Evolutionary conservation across 805 yeast species (phyloP), one percentile per base, ranked within the genome.

Genomic region (Dipodascopsis uninucleata): DNA sequence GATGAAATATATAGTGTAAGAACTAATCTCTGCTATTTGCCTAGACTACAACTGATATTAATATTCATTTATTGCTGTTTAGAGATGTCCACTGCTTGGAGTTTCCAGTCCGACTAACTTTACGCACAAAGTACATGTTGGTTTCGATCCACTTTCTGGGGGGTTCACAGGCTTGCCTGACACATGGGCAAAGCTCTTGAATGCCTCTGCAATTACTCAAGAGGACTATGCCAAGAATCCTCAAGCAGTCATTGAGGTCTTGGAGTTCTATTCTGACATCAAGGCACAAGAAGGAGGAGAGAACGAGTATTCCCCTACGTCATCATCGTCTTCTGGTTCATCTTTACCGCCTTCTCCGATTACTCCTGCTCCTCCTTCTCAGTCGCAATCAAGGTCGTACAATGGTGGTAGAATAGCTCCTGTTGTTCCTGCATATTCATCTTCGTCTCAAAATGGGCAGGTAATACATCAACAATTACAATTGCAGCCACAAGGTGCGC

Each of bases 81-180:
- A 51, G 55, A 63, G 65, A 42, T 61, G 68, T 37, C 72, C 72
- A 4, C 49, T 63, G 21, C 60, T 65, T 17, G 71, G 71, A 29
- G 96, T 93, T 8, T 88, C 97, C 2, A 81, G 81, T 31, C 99
- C 99, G 5, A 85, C 90, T 14, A 89, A 90, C 64, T 90, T 90
- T 64, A 87, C 95, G 8, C 98, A 94, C 63, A 85, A 82, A 60
- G 96, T 89, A 24, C 97, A 93, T 60, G 97, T 93, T 7, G 96
- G 95, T 20, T 81, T 85, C 39, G 96, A 90, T 63, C 74, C 80
- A 3, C 77, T 76, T 52, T 77, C 87, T 17, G 96, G 96, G 9
- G 83, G 85, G 34, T 90, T 83, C 62, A 86, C 93, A 0, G 97
- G 97, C 2, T 70, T 93, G 33, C 98, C 98, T 0, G 81, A 78